Percentiles rank a stretch among this genome's conserved stretches.
These are phyloP conservation scores for Pseudogymnoascus sp. DNA, from an alignment of 2,329 filamentous ascomycete species.

Conservation along the genomic window DNA sequence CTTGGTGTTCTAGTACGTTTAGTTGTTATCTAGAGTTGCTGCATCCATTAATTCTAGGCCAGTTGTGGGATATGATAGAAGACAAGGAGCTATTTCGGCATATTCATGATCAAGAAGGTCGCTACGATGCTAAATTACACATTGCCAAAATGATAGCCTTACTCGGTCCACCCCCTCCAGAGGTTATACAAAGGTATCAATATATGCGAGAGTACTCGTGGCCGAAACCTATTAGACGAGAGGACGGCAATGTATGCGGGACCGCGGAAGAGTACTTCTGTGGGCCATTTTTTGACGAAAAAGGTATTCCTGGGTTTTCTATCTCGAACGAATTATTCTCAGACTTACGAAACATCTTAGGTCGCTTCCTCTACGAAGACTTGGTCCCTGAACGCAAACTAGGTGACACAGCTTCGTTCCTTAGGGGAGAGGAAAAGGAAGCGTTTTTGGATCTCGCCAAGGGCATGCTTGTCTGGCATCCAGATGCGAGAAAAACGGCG, in stretches of 20 bases:
- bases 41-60: too few species aligned
- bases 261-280: constrained; percentile 30
- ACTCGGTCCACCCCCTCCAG: constrained; percentile 31
- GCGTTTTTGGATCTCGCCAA: background rate
- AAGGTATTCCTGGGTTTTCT: background rate
- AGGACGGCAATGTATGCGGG: constrained; percentile 25
- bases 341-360: background rate
- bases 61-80: too few species aligned
- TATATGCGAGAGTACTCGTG: constrained; percentile 26
- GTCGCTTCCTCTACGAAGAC: background rate
- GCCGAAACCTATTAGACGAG: constrained; percentile 25
- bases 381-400: background rate
- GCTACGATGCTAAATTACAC: constrained; percentile 32
- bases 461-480: background rate
- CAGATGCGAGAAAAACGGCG: background rate
- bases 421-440: background rate
- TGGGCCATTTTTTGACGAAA: constrained; percentile 31
- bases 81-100: background rate
- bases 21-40: too few species aligned
- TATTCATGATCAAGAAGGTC: background rate
- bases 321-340: background rate
- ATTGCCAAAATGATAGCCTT: constrained; percentile 36
- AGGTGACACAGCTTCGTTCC: background rate
- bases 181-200: constrained; percentile 27
- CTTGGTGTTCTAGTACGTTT: too few species aligned